phyloP scores from a whole-genome alignment of 495 filamentous ascomycete species.

The Neurospora sp. region DNA sequence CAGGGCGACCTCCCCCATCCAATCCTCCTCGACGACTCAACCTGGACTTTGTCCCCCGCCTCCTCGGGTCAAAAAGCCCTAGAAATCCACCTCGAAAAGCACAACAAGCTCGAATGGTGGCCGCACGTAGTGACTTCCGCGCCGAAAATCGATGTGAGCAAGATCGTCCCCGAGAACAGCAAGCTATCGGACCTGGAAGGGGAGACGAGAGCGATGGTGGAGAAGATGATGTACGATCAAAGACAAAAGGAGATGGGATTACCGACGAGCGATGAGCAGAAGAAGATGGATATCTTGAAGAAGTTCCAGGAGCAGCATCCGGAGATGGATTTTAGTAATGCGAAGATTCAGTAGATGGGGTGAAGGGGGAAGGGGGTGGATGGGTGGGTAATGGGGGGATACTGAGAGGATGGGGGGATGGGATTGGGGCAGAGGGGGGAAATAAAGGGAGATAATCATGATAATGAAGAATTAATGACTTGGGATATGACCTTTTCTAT shows the following conservation, averaged over 20 bases:
- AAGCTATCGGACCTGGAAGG: constrained; percentile 88
- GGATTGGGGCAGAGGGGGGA: background rate
- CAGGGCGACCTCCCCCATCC: constrained; percentile 80
- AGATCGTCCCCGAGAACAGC: constrained; percentile 88
- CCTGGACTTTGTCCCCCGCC: constrained; percentile 80
- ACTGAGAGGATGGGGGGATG: background rate
- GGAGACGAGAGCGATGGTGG: constrained; percentile 92
- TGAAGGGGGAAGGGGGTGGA: background rate
- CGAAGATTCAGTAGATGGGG: constrained; percentile 50
- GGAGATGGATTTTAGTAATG: constrained; percentile 80
- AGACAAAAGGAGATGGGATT: constrained; percentile 85
- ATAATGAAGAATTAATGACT: background rate
- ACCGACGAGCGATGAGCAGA: constrained; percentile 82
- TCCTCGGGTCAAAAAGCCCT: constrained; percentile 60
- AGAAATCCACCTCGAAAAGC: constrained; percentile 87
- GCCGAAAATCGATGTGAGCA: constrained; percentile 84
- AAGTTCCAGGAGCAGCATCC: constrained; percentile 69
- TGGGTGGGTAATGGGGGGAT: background rate
- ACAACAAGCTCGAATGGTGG: constrained; percentile 99
- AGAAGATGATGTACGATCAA: constrained; percentile 99
- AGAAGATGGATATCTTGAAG: constrained; percentile 83
- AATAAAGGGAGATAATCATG: background rate
- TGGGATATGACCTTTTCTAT: background rate
- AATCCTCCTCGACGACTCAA: constrained; percentile 74
- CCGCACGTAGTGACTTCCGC: constrained; percentile 75